Conservation (phyloP, 23 red algal species). For the Gracilariopsis chorda region DNA sequence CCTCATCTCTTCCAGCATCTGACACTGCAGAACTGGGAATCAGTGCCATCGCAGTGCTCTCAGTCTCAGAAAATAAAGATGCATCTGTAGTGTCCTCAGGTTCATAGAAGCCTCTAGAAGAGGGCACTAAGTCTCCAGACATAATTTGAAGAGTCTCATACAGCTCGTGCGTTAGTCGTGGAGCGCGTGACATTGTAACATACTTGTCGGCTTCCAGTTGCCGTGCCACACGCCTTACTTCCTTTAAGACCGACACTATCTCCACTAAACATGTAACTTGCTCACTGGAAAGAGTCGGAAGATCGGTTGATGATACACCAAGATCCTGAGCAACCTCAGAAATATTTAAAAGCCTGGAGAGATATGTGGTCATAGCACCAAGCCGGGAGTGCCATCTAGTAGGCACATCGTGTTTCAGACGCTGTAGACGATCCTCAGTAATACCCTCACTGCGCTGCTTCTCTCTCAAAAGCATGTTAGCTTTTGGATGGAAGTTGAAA, state of each 20-base stretch:
- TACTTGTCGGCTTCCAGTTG: not conserved
- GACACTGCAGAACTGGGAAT: too few relatives aligned
- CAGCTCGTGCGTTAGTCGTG: not conserved
- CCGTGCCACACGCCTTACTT: not conserved
- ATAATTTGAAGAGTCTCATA: not conserved
- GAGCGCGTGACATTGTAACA: conserved; percentile 17
- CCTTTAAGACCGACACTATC: not conserved
- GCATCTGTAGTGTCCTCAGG: not conserved
- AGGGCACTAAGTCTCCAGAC: not conserved
- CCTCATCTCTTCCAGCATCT: too few relatives aligned
- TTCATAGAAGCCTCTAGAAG: not conserved
- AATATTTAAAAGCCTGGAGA: not conserved
- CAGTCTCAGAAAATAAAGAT: not conserved
- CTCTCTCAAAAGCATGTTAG: not conserved
- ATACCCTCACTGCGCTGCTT: not conserved
- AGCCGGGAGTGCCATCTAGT: not conserved
- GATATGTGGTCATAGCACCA: not conserved
- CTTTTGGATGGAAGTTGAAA: not conserved
- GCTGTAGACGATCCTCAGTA: not conserved
- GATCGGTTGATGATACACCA: not conserved
- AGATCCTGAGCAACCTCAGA: not conserved
- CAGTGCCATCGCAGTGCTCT: not conserved
- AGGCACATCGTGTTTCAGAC: conserved; percentile 4
- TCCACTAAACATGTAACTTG: not conserved
- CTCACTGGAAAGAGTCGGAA: not conserved